phyloP scores from a whole-genome alignment of 208 protist genomes.

The Crithidia brevicula region DNA sequence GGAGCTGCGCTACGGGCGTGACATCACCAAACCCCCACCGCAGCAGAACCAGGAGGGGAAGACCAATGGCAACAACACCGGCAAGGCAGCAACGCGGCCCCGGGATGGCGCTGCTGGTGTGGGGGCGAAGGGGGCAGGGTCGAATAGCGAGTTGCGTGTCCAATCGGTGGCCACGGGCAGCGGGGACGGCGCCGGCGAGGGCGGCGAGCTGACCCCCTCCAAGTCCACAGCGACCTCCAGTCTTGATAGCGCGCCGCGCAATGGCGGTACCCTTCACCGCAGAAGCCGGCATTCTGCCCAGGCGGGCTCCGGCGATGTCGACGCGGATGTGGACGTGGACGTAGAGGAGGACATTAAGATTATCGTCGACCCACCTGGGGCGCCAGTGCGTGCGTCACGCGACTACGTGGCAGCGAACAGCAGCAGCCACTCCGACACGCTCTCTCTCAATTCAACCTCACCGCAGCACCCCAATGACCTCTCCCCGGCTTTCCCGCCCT shows the following conservation, averaged over 20 bases:
- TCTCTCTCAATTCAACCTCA: conserved; percentile 2
- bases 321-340: neutral
- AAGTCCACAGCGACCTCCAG: conserved; percentile 20
- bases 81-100: no score
- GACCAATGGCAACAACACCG: neutral
- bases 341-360: conserved; percentile 13
- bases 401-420: neutral
- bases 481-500: neutral
- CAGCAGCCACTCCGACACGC: conserved; percentile 11
- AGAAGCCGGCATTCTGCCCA: neutral
- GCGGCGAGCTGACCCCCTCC: conserved; percentile 7
- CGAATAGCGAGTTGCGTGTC: conserved; percentile 1
- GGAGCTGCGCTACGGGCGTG: conserved; percentile 39
- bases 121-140: neutral
- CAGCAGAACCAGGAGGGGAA: neutral
- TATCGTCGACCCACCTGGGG: neutral
- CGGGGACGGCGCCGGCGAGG: conserved; percentile 13
- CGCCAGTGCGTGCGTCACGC: neutral
- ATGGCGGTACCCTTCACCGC: neutral
- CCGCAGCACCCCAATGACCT: neutral
- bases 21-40: conserved; percentile 39
- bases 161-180: conserved; percentile 10
- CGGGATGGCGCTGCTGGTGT: neutral
- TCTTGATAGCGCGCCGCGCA: conserved; percentile 6
- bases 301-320: neutral